Percentiles rank a stretch among this genome's conserved stretches.
phyloP scores from a whole-genome alignment of 1,284 basidiomycete species.

The Ganoderma resinaceum region DNA sequence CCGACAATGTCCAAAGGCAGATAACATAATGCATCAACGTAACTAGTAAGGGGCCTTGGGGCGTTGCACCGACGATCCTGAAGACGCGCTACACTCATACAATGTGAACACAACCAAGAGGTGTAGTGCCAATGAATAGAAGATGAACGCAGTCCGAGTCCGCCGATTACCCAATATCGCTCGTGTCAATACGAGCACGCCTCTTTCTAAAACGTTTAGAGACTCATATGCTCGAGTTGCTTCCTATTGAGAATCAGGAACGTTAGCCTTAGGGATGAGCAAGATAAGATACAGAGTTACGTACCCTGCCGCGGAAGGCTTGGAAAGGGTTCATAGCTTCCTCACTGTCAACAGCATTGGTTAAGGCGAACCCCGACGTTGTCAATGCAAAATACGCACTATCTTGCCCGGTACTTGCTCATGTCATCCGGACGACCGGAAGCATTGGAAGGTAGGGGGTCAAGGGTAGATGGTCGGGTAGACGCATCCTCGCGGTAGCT shows the following conservation, averaged over 20 bases:
- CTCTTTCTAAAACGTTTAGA: slow-evolving; percentile 91
- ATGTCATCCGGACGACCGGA: slow-evolving; percentile 68
- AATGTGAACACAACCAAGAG: slow-evolving; percentile 80
- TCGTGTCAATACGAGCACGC: slow-evolving; percentile 86
- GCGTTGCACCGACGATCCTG: slow-evolving; percentile 54
- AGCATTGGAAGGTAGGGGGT: slow-evolving; percentile 65
- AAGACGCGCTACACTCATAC: slow-evolving; percentile 70
- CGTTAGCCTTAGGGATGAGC: not conserved
- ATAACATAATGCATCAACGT: not conserved
- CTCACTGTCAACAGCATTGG: slow-evolving; percentile 52
- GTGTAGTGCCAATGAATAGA: slow-evolving; percentile 84
- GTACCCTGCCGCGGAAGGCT: slow-evolving; percentile 91
- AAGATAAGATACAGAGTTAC: slow-evolving; percentile 41
- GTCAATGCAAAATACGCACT: slow-evolving; percentile 44
- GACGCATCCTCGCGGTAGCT: slow-evolving; percentile 83
- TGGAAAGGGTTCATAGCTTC: slow-evolving; percentile 98
- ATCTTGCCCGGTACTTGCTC: slow-evolving; percentile 89
- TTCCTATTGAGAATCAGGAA: slow-evolving; percentile 64
- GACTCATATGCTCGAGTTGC: slow-evolving; percentile 90
- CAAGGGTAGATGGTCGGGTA: slow-evolving; percentile 62
- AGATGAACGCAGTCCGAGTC: slow-evolving; percentile 82
- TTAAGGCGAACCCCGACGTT: not conserved
- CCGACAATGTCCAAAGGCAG: slow-evolving; percentile 7
- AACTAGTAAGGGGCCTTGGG: not conserved
- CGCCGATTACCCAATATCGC: slow-evolving; percentile 89